Conservation (phyloP, 1,284 basidiomycete species). For the Malassezia yamatoensis region DNA sequence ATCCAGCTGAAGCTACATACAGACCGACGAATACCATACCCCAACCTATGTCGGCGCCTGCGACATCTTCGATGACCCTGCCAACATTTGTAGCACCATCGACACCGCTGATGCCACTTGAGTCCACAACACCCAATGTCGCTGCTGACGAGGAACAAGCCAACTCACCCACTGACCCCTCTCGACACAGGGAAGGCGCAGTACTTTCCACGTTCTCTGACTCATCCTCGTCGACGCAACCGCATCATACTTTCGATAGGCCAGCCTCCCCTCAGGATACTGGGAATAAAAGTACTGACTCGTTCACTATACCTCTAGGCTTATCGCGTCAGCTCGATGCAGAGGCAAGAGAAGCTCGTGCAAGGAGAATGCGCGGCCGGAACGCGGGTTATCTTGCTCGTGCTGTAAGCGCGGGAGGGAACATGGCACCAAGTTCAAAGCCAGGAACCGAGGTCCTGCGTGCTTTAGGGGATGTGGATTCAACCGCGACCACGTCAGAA, state of each 20-base stretch:
- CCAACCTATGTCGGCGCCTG: too few relatives aligned
- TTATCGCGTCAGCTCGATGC: conserved; percentile 1
- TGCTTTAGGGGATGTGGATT: background rate
- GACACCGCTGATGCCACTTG: too few relatives aligned
- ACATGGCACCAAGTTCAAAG: background rate
- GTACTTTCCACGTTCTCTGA: background rate
- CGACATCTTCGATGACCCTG: too few relatives aligned
- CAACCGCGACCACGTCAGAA: background rate
- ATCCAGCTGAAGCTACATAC: too few relatives aligned
- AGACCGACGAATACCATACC: too few relatives aligned
- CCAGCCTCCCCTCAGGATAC: background rate
- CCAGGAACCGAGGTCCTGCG: background rate
- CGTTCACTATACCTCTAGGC: background rate
- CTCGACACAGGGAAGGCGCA: background rate
- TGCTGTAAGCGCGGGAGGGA: background rate
- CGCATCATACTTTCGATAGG: background rate
- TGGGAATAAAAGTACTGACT: background rate
- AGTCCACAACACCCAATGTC: too few relatives aligned
- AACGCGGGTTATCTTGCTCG: background rate
- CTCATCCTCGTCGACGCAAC: conserved; percentile 2
- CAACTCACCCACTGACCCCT: too few relatives aligned
- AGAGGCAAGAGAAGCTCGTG: conserved; percentile 3
- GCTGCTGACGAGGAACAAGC: too few relatives aligned
- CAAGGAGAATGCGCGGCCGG: background rate
- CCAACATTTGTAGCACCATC: too few relatives aligned